These are phyloP conservation scores for Plasmodium sp. DNA, from an alignment of 169 alveolate genomes.

Conservation along the genomic window DNA sequence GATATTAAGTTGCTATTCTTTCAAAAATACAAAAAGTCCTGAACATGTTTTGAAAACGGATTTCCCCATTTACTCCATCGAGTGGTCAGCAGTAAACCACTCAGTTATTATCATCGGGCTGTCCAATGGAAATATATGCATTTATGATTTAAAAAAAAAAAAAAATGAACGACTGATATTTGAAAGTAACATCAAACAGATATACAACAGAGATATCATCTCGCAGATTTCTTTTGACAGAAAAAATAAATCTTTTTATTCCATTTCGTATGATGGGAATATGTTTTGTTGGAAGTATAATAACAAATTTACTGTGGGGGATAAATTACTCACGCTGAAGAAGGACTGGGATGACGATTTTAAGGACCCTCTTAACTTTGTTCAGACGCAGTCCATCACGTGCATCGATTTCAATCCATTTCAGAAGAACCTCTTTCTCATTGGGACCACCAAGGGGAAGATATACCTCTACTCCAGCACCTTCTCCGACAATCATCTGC, in stretches of 20 bases:
- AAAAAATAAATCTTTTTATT: constrained; percentile 39
- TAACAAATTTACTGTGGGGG: constrained; percentile 65
- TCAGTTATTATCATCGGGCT: constrained; percentile 66
- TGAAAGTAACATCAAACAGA: constrained; percentile 59
- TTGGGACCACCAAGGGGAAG: constrained; percentile 64
- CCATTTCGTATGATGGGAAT: constrained; percentile 71
- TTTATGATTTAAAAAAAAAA: constrained; percentile 71
- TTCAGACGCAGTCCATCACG: constrained; percentile 65
- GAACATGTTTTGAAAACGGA: constrained; percentile 52
- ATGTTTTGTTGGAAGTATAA: constrained; percentile 66
- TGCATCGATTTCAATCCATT: constrained; percentile 74
- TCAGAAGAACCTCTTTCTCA: constrained; percentile 38
- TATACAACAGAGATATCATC: constrained; percentile 71
- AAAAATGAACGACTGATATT: constrained; percentile 57
- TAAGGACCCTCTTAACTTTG: not conserved
- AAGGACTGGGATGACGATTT: constrained; percentile 22
- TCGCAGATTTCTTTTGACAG: constrained; percentile 52
- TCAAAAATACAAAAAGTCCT: constrained; percentile 71
- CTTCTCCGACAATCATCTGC: constrained; percentile 47
- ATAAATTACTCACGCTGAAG: constrained; percentile 51
- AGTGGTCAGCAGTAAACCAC: constrained; percentile 42
- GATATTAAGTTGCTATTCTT: constrained; percentile 66
- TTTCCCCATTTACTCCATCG: constrained; percentile 63
- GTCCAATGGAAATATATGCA: constrained; percentile 71
- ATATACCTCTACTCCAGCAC: constrained; percentile 66